A percentile compares a stretch with the other conserved stretches of the same genome.
phyloP scores from a whole-genome alignment of 768 basidiomycete genomes.

The Lactarius tabidus region DNA sequence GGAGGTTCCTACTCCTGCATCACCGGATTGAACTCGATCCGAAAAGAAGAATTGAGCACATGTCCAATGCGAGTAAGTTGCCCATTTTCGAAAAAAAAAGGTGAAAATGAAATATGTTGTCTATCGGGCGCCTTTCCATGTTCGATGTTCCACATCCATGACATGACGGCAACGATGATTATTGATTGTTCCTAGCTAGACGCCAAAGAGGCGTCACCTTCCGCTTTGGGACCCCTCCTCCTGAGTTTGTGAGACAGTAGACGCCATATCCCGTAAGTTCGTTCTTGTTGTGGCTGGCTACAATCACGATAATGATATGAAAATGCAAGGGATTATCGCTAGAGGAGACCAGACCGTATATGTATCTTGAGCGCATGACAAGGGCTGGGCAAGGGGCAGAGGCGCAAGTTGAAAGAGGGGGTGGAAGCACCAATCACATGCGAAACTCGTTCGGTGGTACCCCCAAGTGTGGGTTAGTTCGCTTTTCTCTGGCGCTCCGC shows the following conservation, averaged over 20 bases:
- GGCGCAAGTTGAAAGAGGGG: neutral
- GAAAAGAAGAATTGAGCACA: neutral
- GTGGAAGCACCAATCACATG: neutral
- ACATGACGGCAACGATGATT: neutral
- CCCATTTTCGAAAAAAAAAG: neutral
- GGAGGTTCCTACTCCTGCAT: neutral
- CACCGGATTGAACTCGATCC: neutral
- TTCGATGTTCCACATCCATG: neutral
- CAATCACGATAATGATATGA: neutral
- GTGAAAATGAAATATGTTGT: neutral
- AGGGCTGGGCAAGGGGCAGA: neutral
- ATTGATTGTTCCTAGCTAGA: neutral
- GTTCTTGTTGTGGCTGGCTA: neutral
- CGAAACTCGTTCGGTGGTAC: neutral
- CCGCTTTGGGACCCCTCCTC: neutral
- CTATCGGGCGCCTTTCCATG: neutral
- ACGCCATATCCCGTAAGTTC: neutral
- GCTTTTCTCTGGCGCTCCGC: neutral
- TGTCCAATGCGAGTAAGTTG: neutral
- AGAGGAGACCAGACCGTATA: neutral
- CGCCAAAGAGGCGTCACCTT: neutral
- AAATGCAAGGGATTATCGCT: neutral
- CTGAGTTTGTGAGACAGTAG: neutral
- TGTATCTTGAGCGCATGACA: neutral
- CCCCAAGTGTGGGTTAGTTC: neutral